Evolutionary conservation across 176 grass and related monocot species (phyloP).

Genomic region (Secale cereale): DNA sequence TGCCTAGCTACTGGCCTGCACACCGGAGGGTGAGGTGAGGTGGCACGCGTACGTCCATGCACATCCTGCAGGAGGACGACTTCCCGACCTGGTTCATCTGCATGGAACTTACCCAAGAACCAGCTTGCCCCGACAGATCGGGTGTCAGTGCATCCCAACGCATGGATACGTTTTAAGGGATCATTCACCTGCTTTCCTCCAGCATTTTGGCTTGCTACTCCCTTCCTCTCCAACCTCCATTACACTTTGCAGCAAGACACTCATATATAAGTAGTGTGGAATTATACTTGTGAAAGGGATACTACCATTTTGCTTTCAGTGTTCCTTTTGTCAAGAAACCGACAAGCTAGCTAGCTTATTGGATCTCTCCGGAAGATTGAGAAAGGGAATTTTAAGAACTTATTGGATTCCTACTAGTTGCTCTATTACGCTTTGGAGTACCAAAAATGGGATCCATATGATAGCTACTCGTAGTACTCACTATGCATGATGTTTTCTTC

Average conservation of each 20-base stretch:
- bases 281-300: not conserved
- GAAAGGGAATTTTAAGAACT: too few relatives aligned
- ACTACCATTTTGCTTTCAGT: too few relatives aligned
- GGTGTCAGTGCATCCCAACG: constrained; percentile 9
- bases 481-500: too few relatives aligned
- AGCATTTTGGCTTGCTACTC: not conserved
- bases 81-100: constrained; percentile 25
- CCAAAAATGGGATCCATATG: too few relatives aligned
- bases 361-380: not conserved
- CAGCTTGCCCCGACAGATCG: not conserved
- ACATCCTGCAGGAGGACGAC: not conserved
- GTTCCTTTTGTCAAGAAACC: not conserved
- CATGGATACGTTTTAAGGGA: not conserved
- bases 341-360: not conserved
- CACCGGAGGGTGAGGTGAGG: not conserved
- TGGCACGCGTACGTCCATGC: not conserved
- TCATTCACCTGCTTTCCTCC: not conserved
- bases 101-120: not conserved
- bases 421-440: too few relatives aligned
- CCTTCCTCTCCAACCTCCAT: not conserved
- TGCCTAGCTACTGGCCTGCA: constrained; percentile 1
- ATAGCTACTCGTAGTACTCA: too few relatives aligned
- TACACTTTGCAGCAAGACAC: not conserved
- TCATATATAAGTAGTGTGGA: not conserved
- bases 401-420: too few relatives aligned